Evolutionary conservation across 2,329 filamentous ascomycete species (phyloP).

Genomic region (Anisogramma anomala): DNA sequence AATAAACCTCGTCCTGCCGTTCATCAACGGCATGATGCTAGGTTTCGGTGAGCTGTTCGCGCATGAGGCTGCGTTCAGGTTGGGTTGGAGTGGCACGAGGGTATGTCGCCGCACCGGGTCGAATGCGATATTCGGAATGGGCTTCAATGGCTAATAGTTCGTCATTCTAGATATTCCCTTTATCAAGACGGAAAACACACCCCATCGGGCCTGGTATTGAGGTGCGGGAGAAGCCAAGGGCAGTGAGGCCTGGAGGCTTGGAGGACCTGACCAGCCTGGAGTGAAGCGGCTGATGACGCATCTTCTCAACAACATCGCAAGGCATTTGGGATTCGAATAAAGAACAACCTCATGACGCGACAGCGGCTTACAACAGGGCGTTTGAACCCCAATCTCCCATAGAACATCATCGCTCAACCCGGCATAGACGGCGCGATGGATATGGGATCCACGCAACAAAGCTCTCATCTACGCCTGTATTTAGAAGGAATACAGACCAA

Average conservation of each 20-base stretch:
- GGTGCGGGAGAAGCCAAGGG: conserved; percentile 54
- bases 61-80: conserved; percentile 83
- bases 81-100: conserved; percentile 92
- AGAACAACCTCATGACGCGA: too few species aligned
- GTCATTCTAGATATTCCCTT: conserved; percentile 40
- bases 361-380: too few species aligned
- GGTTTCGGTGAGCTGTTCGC: conserved; percentile 95
- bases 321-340: background rate
- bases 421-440: background rate
- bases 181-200: conserved; percentile 49
- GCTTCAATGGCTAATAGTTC: background rate
- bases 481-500: background rate
- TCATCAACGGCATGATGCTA: conserved; percentile 96
- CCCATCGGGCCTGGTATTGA: conserved; percentile 75
- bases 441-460: background rate
- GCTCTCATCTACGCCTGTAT: background rate
- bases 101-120: conserved; percentile 42
- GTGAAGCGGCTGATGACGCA: conserved; percentile 25
- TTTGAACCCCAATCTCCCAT: too few species aligned
- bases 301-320: background rate
- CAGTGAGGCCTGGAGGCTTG: conserved; percentile 41
- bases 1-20: conserved; percentile 91
- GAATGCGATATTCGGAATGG: background rate
- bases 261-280: conserved; percentile 59
- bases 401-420: too few species aligned